Evolutionary conservation across 768 basidiomycete genomes (phyloP).

Genomic region (Termitomyces bulborhizus): DNA sequence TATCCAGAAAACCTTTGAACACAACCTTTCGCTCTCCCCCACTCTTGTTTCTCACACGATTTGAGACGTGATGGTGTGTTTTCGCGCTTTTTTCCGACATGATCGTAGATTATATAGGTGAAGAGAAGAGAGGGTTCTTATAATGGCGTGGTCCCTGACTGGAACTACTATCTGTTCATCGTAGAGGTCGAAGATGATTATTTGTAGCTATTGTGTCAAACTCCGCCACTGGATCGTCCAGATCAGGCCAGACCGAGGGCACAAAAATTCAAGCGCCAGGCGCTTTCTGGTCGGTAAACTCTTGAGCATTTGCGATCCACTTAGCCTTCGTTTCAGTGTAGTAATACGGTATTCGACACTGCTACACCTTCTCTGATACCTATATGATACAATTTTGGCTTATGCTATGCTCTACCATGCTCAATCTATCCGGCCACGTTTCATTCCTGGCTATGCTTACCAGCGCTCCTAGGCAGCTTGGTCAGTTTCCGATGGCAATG

Average conservation of each 20-base stretch:
- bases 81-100: conserved; percentile 50
- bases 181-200: neutral
- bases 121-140: neutral
- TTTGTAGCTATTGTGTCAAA: too few relatives aligned
- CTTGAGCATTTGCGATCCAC: neutral
- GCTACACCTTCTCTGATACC: neutral
- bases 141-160: neutral
- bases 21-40: conserved; percentile 51
- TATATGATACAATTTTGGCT: neutral
- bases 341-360: neutral
- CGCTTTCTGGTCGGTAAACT: neutral
- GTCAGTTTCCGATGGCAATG: neutral
- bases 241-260: too few relatives aligned
- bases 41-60: conserved; percentile 47
- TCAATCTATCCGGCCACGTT: neutral
- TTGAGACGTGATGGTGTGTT: conserved; percentile 52
- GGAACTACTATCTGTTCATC: neutral
- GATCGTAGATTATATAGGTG: neutral
- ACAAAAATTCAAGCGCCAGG: neutral
- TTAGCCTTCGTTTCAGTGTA: neutral
- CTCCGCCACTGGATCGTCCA: too few relatives aligned
- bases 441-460: neutral
- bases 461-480: neutral
- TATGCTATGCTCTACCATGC: neutral
- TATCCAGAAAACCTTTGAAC: conserved; percentile 68